Conservation (phyloP, 345 rosid genomes). For the Eucalyptus caleyi region DNA sequence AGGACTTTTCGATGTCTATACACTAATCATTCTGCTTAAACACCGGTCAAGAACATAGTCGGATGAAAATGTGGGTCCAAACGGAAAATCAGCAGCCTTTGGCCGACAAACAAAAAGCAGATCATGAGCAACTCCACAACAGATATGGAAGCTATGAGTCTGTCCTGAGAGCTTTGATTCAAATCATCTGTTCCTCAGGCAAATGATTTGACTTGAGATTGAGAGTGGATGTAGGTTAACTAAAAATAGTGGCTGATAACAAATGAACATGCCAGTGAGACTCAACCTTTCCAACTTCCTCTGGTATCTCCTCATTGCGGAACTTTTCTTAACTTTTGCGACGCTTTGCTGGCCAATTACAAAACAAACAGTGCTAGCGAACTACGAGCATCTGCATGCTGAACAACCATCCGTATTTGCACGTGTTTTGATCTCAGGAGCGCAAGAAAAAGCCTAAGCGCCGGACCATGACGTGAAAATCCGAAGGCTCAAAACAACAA, state of each 20-base stretch:
- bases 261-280: background rate
- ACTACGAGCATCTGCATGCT: background rate
- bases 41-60: background rate
- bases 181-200: background rate
- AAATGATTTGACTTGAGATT: background rate
- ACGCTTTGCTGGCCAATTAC: background rate
- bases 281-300: background rate
- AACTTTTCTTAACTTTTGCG: too few species aligned
- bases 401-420: background rate
- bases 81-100: background rate
- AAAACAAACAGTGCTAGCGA: background rate
- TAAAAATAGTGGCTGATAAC: background rate
- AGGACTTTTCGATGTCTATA: background rate
- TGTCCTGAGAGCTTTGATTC: background rate
- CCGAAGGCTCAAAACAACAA: background rate
- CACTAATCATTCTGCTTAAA: background rate
- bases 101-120: background rate
- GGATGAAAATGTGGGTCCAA: background rate
- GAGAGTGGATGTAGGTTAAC: background rate
- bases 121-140: background rate
- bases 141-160: background rate
- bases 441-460: background rate
- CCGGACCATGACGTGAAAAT: too few species aligned
- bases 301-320: background rate
- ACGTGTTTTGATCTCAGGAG: background rate